Conservation (phyloP, 2,329 filamentous ascomycete species). For the Pseudocercospora fuligena region DNA sequence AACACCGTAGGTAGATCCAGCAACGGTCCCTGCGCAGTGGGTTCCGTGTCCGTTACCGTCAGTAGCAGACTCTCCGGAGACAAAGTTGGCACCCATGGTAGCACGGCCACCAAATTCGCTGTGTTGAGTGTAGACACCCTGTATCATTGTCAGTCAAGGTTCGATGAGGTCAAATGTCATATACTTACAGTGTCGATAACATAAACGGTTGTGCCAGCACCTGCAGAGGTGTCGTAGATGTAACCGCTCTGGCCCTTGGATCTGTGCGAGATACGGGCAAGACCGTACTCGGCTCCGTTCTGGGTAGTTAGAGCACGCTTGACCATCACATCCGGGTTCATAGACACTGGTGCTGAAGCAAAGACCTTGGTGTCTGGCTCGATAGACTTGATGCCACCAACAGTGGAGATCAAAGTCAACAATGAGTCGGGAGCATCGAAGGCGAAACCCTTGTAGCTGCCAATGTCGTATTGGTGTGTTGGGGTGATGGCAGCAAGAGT, state of each 20-base stretch:
- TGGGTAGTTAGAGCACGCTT: slow-evolving; percentile 27
- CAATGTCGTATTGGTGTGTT: slow-evolving; percentile 39
- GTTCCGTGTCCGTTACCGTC: slow-evolving; percentile 65
- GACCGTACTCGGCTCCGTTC: slow-evolving; percentile 29
- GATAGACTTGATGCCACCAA: slow-evolving; percentile 44
- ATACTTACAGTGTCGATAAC: slow-evolving; percentile 33
- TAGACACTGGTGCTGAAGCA: slow-evolving; percentile 33
- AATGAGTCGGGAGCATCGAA: slow-evolving; percentile 43
- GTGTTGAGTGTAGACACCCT: slow-evolving; percentile 34
- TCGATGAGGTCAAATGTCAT: background rate
- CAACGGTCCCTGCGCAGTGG: slow-evolving; percentile 85
- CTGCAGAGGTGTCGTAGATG: slow-evolving; percentile 28
- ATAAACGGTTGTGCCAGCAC: slow-evolving; percentile 24
- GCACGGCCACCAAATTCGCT: slow-evolving; percentile 46
- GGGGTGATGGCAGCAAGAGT: slow-evolving; percentile 34
- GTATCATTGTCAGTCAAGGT: background rate
- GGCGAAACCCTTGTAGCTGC: slow-evolving; percentile 45
- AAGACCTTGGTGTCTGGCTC: slow-evolving; percentile 47
- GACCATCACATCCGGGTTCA: slow-evolving; percentile 3
- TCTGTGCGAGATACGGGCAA: slow-evolving; percentile 31
- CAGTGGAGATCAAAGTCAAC: slow-evolving; percentile 37
- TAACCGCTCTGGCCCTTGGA: slow-evolving; percentile 32
- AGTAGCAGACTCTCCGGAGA: slow-evolving; percentile 41
- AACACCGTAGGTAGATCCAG: slow-evolving; percentile 57
- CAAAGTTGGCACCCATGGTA: slow-evolving; percentile 29